Conservation (phyloP, 2,329 filamentous ascomycete genomes). For the Metarhizium anisopliae region DNA sequence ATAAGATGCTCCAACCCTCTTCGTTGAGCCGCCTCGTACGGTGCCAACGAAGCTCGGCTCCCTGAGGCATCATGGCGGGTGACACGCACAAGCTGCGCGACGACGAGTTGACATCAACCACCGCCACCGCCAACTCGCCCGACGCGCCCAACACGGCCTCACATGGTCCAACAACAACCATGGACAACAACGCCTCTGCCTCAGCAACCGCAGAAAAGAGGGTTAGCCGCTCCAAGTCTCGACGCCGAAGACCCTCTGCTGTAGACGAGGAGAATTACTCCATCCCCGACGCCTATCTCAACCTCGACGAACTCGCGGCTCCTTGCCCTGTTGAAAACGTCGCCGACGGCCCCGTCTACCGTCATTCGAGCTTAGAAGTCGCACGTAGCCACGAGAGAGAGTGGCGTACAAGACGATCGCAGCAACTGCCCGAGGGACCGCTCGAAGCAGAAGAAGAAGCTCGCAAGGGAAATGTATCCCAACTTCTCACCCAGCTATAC, state of each 20-base stretch:
- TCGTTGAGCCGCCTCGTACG: background rate
- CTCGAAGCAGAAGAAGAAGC: constrained; percentile 2
- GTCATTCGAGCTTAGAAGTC: constrained; percentile 10
- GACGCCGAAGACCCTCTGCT: background rate
- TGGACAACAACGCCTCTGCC: background rate
- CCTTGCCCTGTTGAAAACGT: constrained; percentile 17
- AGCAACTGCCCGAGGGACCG: constrained; percentile 7
- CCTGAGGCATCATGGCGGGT: background rate
- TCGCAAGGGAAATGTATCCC: constrained; percentile 29
- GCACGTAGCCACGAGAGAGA: constrained; percentile 8
- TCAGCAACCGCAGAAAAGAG: background rate
- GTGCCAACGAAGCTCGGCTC: background rate
- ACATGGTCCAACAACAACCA: background rate
- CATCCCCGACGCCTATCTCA: constrained; percentile 24
- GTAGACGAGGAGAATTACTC: constrained; percentile 8
- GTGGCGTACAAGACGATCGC: constrained; percentile 1
- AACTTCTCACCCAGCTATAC: constrained; percentile 50
- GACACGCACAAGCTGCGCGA: background rate
- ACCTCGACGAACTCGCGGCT: constrained; percentile 33
- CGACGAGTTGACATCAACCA: background rate
- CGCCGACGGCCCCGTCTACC: constrained; percentile 6
- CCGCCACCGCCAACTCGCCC: background rate
- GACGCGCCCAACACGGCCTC: background rate
- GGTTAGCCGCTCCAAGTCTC: background rate
- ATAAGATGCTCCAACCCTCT: background rate